Base-by-base conservation (phyloP, 139 green algal genomes). In the Dunaliella sp. region DNA sequence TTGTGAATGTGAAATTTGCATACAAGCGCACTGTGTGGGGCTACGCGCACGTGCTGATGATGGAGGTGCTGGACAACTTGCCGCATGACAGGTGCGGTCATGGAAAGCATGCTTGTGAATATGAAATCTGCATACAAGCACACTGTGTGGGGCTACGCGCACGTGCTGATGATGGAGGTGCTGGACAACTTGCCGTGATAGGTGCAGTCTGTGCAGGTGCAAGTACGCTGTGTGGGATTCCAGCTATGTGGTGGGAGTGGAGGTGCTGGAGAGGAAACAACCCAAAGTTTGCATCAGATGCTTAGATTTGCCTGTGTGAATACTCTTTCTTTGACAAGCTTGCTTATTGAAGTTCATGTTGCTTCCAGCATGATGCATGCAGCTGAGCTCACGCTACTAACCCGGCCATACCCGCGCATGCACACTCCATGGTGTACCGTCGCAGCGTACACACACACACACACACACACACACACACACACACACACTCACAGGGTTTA, bases 31-130 rank as follows among this genome's bases (percentile, higher is more conserved):
- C 57, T 3, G 77, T 88, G 1, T 88, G 38, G 77, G 30, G 85
- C 57, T 89, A 93, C 75, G 88, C 72, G 38, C 94, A 93, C 78
- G 88, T 97, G 32, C 74, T 97, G 24, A 90, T 88, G 82, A 94
- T 94, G 87, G 95, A 98, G 91, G 95, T 98, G 80, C 89, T 98
- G 82, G 96, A 98, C 90, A 98, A 98, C 90, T 84, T 98, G 73
- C 90, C 93, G 2, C 93, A 95, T 84, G 93, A 95, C 86, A 92
- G 89, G 90, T 90, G 26, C 7, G 73, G 0, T n/a, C n/a, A n/a
- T n/a, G n/a, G n/a, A n/a, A 25, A 22, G 26, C 25, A 35, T 85
- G 33, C 22, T 57, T 85, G 38, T 74, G 34, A 84, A 31, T 72
- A 32, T 80, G 82, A n/a, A n/a, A n/a, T n/a, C n/a, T n/a, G n/a